Base-by-base conservation (phyloP, 345 rosid genomes). In the Kernera saxatilis region DNA sequence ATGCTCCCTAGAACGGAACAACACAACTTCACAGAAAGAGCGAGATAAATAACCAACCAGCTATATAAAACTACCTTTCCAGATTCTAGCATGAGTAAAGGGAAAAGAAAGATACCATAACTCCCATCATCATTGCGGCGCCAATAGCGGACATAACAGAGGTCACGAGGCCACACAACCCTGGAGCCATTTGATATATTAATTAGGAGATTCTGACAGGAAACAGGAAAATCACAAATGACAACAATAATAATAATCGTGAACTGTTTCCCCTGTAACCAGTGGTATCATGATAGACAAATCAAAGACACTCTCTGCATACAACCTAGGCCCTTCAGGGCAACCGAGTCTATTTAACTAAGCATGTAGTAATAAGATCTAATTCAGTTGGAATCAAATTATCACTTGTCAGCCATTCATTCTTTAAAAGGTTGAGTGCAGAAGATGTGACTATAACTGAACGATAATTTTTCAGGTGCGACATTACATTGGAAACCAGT, bases 71-170 rank as follows among this genome's bases (percentile, higher is more conserved):
- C 13, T 37, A 69, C 4, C 8, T 51, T 41, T 37, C 27, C 25
- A 74, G 58, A 71, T 61, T 67, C 39, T 46, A 29, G 60, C 56
- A 52, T 66, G 64, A 23, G 55, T 4, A 22, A 56, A 61, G 43
- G 59, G 66, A 64, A 39, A 54, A 74, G 75, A 55, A 35, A 43
- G 46, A 55, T 87, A 90, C 99, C 99, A 82, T 95, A 95, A 77
- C 98, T 95, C 73, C 99, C 97, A 61, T 95, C 99, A 75, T 95
- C 99, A 73, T 95, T 95, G 78, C 96, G 85, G 30, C 98, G 94
- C 99, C 99, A 95, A 75, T 92, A 95, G 35, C 99, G 92, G 73
- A 92, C 97, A 81, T 91, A 91, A 76, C 97, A 95, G 69, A 95
- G 97, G 75, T 95, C 99, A 72, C 99, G 98, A 6, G 99, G 98